These are phyloP conservation scores for Recurvomyces mirabilis DNA, from an alignment of 495 filamentous ascomycete species.

Conservation along the genomic window DNA sequence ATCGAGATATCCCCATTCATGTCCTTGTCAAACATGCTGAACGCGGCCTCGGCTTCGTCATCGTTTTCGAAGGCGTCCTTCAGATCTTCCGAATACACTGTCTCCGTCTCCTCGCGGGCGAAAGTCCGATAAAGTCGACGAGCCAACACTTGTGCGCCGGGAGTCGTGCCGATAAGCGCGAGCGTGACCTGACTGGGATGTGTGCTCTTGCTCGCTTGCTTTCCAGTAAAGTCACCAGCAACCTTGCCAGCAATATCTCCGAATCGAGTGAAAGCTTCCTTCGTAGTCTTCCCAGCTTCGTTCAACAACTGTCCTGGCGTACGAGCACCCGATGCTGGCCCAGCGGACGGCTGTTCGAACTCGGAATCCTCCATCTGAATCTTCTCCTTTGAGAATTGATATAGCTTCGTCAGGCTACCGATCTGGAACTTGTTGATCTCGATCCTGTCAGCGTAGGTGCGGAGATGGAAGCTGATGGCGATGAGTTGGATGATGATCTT, in stretches of 20 bases:
- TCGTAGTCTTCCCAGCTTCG: conserved; percentile 56
- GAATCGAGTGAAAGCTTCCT: conserved; percentile 62
- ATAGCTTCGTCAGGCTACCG: conserved; percentile 67
- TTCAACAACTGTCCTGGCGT: conserved; percentile 58
- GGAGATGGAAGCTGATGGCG: conserved; percentile 80
- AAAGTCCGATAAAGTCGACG: conserved; percentile 89
- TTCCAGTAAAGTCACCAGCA: conserved; percentile 90
- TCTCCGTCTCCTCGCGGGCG: conserved; percentile 59
- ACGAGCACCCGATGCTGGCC: conserved; percentile 43
- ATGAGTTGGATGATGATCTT: conserved; percentile 95
- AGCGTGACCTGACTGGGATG: conserved; percentile 77
- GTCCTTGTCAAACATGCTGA: conserved; percentile 89
- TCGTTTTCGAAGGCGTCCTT: conserved; percentile 68
- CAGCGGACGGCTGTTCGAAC: conserved; percentile 44
- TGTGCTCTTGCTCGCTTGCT: conserved; percentile 55
- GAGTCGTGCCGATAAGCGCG: conserved; percentile 58
- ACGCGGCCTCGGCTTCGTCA: conserved; percentile 86
- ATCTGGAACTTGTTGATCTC: conserved; percentile 88
- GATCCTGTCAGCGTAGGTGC: conserved; percentile 87
- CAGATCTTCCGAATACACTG: conserved; percentile 64
- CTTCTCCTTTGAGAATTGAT: conserved; percentile 64
- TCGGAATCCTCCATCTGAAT: conserved; percentile 62
- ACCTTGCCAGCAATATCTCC: conserved; percentile 82
- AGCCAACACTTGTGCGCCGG: conserved; percentile 75
- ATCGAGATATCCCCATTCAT: conserved; percentile 95